Conservation (phyloP, 345 rosid species). For the Populus ilicifolia region DNA sequence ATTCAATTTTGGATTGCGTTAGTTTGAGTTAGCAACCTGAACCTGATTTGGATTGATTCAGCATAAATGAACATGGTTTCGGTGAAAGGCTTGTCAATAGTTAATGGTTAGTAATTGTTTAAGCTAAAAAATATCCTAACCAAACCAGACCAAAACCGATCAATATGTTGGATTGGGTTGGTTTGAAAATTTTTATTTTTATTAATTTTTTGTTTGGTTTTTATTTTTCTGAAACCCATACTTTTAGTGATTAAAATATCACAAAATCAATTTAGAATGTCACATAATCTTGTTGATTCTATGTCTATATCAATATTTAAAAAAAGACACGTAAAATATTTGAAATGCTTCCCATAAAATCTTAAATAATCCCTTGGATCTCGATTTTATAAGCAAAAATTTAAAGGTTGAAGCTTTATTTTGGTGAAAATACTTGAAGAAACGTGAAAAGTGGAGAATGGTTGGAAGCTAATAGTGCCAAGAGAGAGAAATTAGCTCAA, state of each 20-base stretch:
- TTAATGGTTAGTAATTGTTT: background rate
- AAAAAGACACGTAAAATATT: too few species aligned
- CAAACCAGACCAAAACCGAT: too few species aligned
- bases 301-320: background rate
- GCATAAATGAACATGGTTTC: too few species aligned
- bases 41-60: too few species aligned
- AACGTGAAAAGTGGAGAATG: background rate
- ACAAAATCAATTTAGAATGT: background rate
- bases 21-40: too few species aligned
- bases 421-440: background rate
- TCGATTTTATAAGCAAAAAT: background rate
- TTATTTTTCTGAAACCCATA: background rate
- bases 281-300: background rate
- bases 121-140: too few species aligned
- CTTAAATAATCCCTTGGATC: background rate
- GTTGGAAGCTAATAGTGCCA: background rate
- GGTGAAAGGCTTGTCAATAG: too few species aligned
- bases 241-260: background rate
- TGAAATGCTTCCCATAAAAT: background rate
- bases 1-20: too few species aligned
- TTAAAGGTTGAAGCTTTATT: background rate
- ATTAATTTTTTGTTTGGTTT: background rate
- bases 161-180: background rate
- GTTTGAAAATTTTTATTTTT: too few species aligned
- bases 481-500: background rate